Conservation (phyloP, 2,329 filamentous ascomycete species). For the Colletotrichum higginsianum region DNA sequence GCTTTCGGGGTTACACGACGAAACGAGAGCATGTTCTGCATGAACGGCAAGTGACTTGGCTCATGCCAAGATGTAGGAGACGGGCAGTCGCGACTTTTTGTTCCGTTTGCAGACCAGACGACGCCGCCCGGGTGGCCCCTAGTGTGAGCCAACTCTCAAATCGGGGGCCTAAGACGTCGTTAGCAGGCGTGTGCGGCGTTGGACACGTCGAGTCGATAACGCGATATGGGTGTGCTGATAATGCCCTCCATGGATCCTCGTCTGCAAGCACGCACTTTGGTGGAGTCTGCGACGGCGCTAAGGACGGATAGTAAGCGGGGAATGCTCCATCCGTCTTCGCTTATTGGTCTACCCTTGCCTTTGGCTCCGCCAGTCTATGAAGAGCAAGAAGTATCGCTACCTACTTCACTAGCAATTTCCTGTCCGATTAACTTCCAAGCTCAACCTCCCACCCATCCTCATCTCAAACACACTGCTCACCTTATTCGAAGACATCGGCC, state of each 20-base stretch:
- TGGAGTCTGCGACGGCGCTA: conserved; percentile 34
- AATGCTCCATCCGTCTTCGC: too few relatives aligned
- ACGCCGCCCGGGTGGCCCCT: conserved; percentile 21
- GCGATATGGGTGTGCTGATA: conserved; percentile 12
- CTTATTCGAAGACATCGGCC: conserved; percentile 9
- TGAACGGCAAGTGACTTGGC: conserved; percentile 36
- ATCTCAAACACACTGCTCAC: conserved; percentile 40
- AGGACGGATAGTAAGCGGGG: conserved; percentile 24
- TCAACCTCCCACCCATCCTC: conserved; percentile 12
- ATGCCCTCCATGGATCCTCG: conserved; percentile 8
- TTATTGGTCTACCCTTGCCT: conserved; percentile 1
- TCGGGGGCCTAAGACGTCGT: conserved; percentile 10
- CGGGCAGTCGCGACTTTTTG: conserved; percentile 36
- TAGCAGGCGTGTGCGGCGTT: conserved; percentile 4
- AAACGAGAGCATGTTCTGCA: conserved; percentile 41
- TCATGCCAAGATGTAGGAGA: conserved; percentile 35
- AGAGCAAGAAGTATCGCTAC: conserved; percentile 24
- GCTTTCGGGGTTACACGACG: conserved; percentile 29
- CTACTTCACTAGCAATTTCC: conserved; percentile 29
- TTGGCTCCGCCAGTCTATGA: conserved; percentile 1
- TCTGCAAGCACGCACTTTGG: conserved; percentile 21
- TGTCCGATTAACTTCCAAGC: conserved; percentile 12
- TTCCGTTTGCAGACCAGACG: conserved; percentile 7
- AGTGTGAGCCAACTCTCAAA: background rate
- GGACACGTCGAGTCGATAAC: conserved; percentile 12